These are phyloP conservation scores for Aspergillus taichungensis DNA, from an alignment of 495 filamentous ascomycete species.

Conservation along the genomic window DNA sequence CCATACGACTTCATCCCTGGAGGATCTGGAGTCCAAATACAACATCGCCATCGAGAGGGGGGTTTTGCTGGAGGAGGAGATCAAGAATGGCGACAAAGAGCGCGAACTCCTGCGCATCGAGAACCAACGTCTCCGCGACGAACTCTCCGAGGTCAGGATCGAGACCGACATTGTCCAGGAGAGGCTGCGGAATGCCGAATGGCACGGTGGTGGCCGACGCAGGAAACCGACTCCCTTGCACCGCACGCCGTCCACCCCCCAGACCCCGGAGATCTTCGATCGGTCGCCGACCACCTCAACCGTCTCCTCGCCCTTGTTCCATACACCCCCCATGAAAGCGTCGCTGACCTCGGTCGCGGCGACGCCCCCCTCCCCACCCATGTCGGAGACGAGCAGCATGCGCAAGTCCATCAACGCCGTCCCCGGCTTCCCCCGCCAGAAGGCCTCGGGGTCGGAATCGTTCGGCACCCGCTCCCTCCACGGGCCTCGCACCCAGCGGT, in stretches of 20 bases:
- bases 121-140: constrained; percentile 76
- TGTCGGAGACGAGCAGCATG: constrained; percentile 37
- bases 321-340: constrained; percentile 61
- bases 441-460: constrained; percentile 28
- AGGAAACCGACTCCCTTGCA: constrained; percentile 43
- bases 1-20: constrained; percentile 86
- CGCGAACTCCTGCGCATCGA: constrained; percentile 81
- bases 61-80: constrained; percentile 92
- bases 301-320: constrained; percentile 60
- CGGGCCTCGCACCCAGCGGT: constrained; percentile 36
- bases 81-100: constrained; percentile 82
- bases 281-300: constrained; percentile 55
- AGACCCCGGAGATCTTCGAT: constrained; percentile 39
- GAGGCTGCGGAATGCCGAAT: constrained; percentile 68
- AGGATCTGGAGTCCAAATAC: constrained; percentile 95
- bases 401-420: constrained; percentile 38
- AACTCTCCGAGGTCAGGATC: constrained; percentile 84
- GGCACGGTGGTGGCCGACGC: constrained; percentile 40
- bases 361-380: constrained; percentile 59
- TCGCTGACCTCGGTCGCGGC: constrained; percentile 68
- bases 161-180: constrained; percentile 91
- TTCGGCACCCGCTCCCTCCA: constrained; percentile 29
- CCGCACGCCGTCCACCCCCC: constrained; percentile 42
- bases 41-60: constrained; percentile 85
- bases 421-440: constrained; percentile 32